A percentile compares a stretch with the other conserved stretches of the same genome.
These are phyloP conservation scores for Pythium guiyangense DNA, from an alignment of 352 stramenopile genomes.

Conservation along the genomic window DNA sequence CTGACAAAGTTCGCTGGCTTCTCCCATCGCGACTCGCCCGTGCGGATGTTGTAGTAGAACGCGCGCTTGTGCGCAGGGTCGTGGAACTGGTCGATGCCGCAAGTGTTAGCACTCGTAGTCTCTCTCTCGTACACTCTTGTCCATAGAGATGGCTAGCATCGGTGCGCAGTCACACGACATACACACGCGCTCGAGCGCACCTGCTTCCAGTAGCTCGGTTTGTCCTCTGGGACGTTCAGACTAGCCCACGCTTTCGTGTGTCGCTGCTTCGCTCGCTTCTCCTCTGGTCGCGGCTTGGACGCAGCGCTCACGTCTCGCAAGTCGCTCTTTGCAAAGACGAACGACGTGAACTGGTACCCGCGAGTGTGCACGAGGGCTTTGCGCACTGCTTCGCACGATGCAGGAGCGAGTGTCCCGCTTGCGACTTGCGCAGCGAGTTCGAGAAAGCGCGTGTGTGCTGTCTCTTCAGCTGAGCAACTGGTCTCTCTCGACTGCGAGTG, in stretches of 20 bases:
- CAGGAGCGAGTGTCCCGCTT: conserved; percentile 12
- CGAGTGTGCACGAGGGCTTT: conserved; percentile 30
- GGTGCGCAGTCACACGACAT: background rate
- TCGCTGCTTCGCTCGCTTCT: conserved; percentile 29
- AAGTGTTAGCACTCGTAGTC: background rate
- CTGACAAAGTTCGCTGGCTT: conserved; percentile 31
- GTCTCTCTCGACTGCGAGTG: background rate
- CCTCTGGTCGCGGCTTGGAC: conserved; percentile 26
- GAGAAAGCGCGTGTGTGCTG: conserved; percentile 17
- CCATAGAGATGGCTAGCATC: too few species aligned
- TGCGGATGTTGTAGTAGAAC: conserved; percentile 75
- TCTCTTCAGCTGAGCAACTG: background rate
- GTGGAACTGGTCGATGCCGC: conserved; percentile 23
- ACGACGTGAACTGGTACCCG: conserved; percentile 49
- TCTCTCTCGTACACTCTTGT: too few species aligned
- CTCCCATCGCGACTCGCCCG: conserved; percentile 63
- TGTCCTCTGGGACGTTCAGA: conserved; percentile 33
- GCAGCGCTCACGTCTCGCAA: conserved; percentile 20
- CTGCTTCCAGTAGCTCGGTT: conserved; percentile 65
- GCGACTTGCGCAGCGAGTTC: conserved; percentile 17
- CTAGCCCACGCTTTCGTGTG: conserved; percentile 32
- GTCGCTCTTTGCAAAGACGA: conserved; percentile 42
- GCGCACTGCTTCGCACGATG: conserved; percentile 21
- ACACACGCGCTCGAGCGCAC: conserved; percentile 14
- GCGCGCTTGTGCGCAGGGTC: conserved; percentile 31